Evolutionary conservation across 208 protist species (phyloP).

Genomic region (Angomonas desouzai): DNA sequence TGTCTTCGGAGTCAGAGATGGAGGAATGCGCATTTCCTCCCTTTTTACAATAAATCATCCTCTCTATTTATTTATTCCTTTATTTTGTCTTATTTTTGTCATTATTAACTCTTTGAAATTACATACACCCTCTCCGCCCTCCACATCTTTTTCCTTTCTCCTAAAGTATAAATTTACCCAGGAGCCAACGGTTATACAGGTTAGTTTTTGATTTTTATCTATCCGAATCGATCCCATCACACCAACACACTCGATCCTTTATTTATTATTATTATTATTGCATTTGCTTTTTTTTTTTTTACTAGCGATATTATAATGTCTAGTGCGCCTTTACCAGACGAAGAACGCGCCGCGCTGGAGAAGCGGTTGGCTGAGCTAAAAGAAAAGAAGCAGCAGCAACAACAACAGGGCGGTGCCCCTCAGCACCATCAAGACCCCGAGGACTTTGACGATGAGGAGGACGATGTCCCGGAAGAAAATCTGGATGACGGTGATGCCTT

Average conservation of each 20-base stretch:
- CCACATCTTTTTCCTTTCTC: too few relatives aligned
- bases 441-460: conserved; percentile 24
- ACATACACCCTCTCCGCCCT: too few relatives aligned
- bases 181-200: too few relatives aligned
- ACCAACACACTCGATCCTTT: not conserved
- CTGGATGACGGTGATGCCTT: conserved; percentile 10
- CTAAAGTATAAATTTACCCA: too few relatives aligned
- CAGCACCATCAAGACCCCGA: conserved; percentile 16
- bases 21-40: too few relatives aligned
- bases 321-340: conserved; percentile 30
- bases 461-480: conserved; percentile 18
- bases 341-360: conserved; percentile 52
- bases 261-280: not conserved
- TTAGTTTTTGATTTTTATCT: too few relatives aligned
- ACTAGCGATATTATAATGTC: conserved; percentile 19
- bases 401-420: not conserved
- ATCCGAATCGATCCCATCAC: not conserved
- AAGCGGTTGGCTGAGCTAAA: conserved; percentile 41
- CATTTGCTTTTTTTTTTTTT: conserved; percentile 5
- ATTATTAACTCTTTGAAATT: too few relatives aligned
- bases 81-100: too few relatives aligned
- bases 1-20: not conserved
- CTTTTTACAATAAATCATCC: too few relatives aligned
- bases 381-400: conserved; percentile 13
- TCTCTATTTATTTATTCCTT: too few relatives aligned